These are phyloP conservation scores for Triangularia verruculosa DNA, from an alignment of 2,329 filamentous ascomycete species.

Conservation along the genomic window DNA sequence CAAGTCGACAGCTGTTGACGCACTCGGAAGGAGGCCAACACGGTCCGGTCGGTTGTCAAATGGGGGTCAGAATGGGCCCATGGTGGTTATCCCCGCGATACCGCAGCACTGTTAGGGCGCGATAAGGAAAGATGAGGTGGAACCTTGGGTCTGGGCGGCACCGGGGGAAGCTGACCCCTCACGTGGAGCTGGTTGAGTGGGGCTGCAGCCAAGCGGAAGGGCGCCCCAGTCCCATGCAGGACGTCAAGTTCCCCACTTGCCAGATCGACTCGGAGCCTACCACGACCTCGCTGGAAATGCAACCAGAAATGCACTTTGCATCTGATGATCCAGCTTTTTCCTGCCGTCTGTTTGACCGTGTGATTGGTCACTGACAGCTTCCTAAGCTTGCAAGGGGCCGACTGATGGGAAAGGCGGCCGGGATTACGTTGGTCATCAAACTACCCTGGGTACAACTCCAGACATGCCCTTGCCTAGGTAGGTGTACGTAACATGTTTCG, in stretches of 20 bases:
- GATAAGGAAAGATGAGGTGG: slow-evolving; percentile 10
- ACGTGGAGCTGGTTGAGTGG: slow-evolving; percentile 7
- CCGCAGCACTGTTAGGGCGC: slow-evolving; percentile 19
- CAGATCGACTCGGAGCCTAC: not conserved
- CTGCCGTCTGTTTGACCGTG: too few species aligned
- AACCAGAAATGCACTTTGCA: slow-evolving; percentile 1
- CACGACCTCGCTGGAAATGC: not conserved
- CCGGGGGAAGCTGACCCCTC: slow-evolving; percentile 15
- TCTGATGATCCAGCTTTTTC: slow-evolving; percentile 1
- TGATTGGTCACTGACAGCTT: not conserved
- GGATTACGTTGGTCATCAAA: slow-evolving; percentile 21
- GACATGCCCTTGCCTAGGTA: not conserved
- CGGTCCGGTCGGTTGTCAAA: slow-evolving; percentile 1
- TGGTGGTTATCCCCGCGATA: slow-evolving; percentile 17
- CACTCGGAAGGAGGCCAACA: not conserved
- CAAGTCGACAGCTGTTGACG: not conserved
- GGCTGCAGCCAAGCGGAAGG: slow-evolving; percentile 13
- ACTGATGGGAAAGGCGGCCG: slow-evolving; percentile 11
- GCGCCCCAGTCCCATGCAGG: slow-evolving; percentile 3
- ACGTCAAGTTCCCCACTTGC: slow-evolving; percentile 2
- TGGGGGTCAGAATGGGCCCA: slow-evolving; percentile 2
- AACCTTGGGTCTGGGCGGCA: not conserved
- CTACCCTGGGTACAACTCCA: too few species aligned
- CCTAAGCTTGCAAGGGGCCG: not conserved
- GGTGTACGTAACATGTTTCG: not conserved